Base-by-base conservation (phyloP, 345 rosid genomes). In the Populus ilicifolia region DNA sequence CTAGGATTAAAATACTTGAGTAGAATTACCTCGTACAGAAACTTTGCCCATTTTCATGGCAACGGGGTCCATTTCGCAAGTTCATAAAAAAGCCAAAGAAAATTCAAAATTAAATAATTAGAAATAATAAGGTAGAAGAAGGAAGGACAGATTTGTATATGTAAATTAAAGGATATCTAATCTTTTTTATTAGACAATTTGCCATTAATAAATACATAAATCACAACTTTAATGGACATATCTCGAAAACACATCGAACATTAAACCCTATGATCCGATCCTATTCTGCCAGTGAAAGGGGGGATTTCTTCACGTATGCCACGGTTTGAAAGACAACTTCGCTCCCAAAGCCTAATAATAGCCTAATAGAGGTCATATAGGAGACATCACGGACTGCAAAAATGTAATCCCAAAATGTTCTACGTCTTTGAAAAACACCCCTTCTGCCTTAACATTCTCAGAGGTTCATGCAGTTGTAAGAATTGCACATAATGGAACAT, bases 61-160 rank as follows among this genome's bases (percentile, higher is more conserved):
- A 50, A 52, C 11, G 61, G 81, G 86, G 86, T 80, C 86, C 86
- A 83, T 74, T 70, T 79, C 36, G 56, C 68, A 23, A 66, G 70
- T 11, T 14, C 67, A 77, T 23, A 17, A 65, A 71, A 10, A 38
- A 18, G 12, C 39, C 44, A 44, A 65, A 13, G 16, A 39, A 3
- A 5, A 44, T 29, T 74, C 6, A 48, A 64, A n/a, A 72, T 72
- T 13, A 9, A 65, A 38, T 30, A 64, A 5, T 3, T 17, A 5
- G 20, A 27, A 74, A 30, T 27, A 50, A 29, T 8, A 5, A 71
- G 23, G 38, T 50, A 21, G 6, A 14, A 33, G 41, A 50, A 2
- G n/a, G 35, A 6, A 50, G 59, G 61, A 13, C 41, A 39, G 41
- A 39, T 44, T 44, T 11, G n/a, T 18, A 20, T 52, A 17, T 38